phyloP scores from a whole-genome alignment of 176 grass and related monocot genomes.

The Cymbopogon citratus region DNA sequence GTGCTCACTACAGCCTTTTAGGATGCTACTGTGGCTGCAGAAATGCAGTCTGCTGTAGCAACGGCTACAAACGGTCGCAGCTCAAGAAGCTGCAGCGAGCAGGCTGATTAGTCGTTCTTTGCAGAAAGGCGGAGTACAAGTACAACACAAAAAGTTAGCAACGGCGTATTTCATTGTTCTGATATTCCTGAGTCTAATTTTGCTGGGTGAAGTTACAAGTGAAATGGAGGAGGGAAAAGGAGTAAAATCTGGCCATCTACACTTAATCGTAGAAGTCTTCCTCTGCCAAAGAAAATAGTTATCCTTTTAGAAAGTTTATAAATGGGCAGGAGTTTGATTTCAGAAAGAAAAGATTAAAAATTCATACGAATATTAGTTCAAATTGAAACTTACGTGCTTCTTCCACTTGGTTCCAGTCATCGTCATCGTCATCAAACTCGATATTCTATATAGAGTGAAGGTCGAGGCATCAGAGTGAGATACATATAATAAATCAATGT shows the following conservation, averaged over 20 bases:
- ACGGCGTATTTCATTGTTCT: too few species aligned
- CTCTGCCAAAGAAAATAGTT: constrained; percentile 26
- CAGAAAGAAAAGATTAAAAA: not conserved
- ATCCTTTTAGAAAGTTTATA: not conserved
- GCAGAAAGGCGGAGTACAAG: too few species aligned
- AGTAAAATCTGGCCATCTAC: not conserved
- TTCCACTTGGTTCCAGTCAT: constrained; percentile 46
- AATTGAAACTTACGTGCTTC: constrained; percentile 41
- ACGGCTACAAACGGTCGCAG: too few species aligned
- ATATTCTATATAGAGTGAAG: constrained; percentile 33
- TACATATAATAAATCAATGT: not conserved
- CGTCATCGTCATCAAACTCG: constrained; percentile 44
- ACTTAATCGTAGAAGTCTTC: constrained; percentile 39
- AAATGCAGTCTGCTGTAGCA: too few species aligned
- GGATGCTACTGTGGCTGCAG: too few species aligned
- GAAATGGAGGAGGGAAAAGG: not conserved
- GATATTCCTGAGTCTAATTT: not conserved
- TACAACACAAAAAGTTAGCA: too few species aligned
- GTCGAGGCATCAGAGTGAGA: not conserved
- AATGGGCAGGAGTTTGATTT: not conserved
- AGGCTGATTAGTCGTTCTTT: too few species aligned
- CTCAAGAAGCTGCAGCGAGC: too few species aligned
- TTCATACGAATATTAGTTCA: not conserved
- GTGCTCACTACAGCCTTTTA: too few species aligned
- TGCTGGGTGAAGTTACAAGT: not conserved